A percentile compares a stretch with the other conserved stretches of the same genome.
Evolutionary conservation across 495 filamentous ascomycete genomes (phyloP).

Genomic region (Neurospora cerealis): DNA sequence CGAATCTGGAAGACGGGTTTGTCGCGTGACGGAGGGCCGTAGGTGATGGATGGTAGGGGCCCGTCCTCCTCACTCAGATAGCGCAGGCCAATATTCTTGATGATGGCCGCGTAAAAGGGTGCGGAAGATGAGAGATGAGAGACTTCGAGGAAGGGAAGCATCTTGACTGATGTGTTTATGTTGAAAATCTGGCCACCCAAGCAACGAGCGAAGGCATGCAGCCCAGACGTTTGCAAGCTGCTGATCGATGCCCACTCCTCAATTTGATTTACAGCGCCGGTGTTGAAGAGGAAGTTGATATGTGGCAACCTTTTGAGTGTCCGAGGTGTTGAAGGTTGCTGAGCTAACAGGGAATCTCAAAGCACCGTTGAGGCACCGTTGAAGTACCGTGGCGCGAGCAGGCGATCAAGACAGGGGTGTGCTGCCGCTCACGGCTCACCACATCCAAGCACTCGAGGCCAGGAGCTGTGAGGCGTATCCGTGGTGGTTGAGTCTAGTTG

Average conservation of each 20-base stretch:
- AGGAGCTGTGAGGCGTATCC: not conserved
- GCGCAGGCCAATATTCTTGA: constrained; percentile 64
- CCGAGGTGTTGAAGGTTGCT: not conserved
- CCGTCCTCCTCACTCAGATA: constrained; percentile 44
- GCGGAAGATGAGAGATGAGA: constrained; percentile 66
- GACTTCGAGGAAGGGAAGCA: constrained; percentile 45
- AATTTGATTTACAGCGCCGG: not conserved
- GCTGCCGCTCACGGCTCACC: not conserved
- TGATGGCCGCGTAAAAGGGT: constrained; percentile 70
- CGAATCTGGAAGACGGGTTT: constrained; percentile 32
- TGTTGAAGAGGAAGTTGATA: not conserved
- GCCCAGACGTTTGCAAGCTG: not conserved
- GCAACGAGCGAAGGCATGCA: not conserved
- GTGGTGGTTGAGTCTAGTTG: not conserved
- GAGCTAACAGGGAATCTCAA: not conserved
- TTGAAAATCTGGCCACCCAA: not conserved
- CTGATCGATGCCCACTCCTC: not conserved
- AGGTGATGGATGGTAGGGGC: constrained; percentile 22
- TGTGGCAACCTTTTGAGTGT: not conserved
- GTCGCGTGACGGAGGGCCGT: constrained; percentile 14
- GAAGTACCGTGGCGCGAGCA: not conserved
- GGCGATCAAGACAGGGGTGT: not conserved
- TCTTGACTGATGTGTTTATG: constrained; percentile 7
- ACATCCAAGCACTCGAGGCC: not conserved
- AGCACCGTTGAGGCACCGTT: not conserved